Conservation (phyloP, 1,139 yeast genomes). For the Lodderomyces oxycetoniae region DNA sequence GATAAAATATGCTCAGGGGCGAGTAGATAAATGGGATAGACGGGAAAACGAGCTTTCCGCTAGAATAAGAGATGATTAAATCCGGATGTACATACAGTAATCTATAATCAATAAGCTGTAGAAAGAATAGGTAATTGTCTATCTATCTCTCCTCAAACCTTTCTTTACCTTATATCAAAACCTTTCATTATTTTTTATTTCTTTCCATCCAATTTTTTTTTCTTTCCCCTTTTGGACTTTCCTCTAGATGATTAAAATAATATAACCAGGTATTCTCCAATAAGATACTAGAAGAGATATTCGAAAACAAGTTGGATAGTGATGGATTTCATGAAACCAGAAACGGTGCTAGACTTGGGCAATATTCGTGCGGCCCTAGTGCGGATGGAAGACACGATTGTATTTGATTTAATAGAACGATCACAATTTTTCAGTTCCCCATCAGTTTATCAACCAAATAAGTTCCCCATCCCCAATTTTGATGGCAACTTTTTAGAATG, state of each 20-base stretch:
- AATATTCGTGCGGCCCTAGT: slow-evolving; percentile 83
- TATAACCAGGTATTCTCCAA: no score
- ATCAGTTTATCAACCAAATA: slow-evolving; percentile 61
- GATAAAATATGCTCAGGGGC: slow-evolving; percentile 29
- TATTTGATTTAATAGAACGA: slow-evolving; percentile 87
- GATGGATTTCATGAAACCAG: slow-evolving; percentile 86
- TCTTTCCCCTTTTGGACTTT: no score
- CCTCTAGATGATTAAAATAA: no score
- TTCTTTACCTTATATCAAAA: neutral
- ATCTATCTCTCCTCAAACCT: no score
- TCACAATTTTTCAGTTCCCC: slow-evolving; percentile 80
- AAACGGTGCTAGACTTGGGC: slow-evolving; percentile 70
- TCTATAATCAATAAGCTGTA: no score
- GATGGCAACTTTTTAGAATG: slow-evolving; percentile 85
- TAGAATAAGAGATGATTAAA: slow-evolving; percentile 1
- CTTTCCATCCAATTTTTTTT: neutral
- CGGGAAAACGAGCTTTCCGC: slow-evolving; percentile 4
- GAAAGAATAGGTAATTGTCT: no score
- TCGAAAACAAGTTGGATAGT: no score
- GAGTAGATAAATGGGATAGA: slow-evolving; percentile 20
- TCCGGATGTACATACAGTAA: no score
- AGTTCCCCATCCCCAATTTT: slow-evolving; percentile 60
- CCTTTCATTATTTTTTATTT: no score
- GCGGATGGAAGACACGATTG: slow-evolving; percentile 94
- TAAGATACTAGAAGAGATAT: no score